Evolutionary conservation across 345 rosid genomes (phyloP), one percentile per base, ranked within the genome.

Genomic region (Eucalyptus dawsonii): DNA sequence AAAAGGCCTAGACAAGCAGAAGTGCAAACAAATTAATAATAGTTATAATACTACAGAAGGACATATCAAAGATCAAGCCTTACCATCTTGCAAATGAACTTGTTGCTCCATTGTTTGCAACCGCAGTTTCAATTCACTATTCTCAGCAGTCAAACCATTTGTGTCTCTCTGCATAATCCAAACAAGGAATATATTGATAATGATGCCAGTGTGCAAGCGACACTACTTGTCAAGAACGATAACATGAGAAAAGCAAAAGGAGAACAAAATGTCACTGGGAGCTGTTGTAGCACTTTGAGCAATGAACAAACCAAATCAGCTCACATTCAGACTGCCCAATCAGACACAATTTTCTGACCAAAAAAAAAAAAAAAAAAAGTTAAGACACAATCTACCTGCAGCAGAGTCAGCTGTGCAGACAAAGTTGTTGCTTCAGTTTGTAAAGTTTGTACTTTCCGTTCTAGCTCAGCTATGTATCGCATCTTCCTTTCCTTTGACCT

Each of bases 401-500:
- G 80, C 34, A 90, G 60, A 37, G 91, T 90, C 49, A 88, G 86
- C 53, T 90, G 89, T 22, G 91, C 89, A 86, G 89, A 90, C 22
- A 90, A 58, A 22, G 91, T 80, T 27, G 91, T 90, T 22, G 91
- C 88, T 53, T 90, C 89, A 14, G 89, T 85, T 67, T 90, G 88
- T 42, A 90, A 45, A 54, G 91, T 90, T 31, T 90, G 89, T 54
- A 90, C 89, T 67, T 88, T 88, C 51, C 86, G 58, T 86, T 90
- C 91, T 17, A 90, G 89, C 67, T 90, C 89, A 22, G 86, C 69
- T 54, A 87, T 90, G 88, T 90, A 90, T 37, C 89, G 88, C 89
- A 88, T 90, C 87, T 90, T 90, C 88, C 89, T 88, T 86, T 90
- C 89, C 89, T 90, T 90, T 17, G 89, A 90, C 88, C 91, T 83